Percentiles rank a stretch among this genome's conserved stretches.
phyloP scores from a whole-genome alignment of 106 monocot genomes.

The Phalaenopsis aphrodite region DNA sequence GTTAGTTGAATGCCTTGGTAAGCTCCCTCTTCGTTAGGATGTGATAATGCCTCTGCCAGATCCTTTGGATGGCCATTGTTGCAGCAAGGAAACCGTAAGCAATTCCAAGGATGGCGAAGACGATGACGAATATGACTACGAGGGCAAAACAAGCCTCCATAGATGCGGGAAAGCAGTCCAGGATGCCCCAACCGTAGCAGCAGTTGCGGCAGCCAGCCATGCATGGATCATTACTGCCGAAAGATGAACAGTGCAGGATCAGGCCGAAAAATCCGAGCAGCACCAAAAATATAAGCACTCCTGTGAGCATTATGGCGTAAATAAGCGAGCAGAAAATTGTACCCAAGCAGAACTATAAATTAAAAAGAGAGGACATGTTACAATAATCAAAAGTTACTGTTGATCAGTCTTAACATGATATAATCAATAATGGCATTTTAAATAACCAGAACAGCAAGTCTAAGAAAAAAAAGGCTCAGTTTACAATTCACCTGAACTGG shows the following conservation, averaged over 20 bases:
- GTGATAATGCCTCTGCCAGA: constrained; percentile 98
- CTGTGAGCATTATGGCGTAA: constrained; percentile 22
- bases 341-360: too few species aligned
- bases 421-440: too few species aligned
- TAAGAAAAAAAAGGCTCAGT: too few species aligned
- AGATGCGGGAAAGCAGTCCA: constrained; percentile 88
- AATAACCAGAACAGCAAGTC: too few species aligned
- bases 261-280: constrained; percentile 82
- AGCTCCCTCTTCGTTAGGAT: constrained; percentile 95
- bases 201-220: constrained; percentile 89
- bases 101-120: constrained; percentile 88
- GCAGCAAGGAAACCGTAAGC: constrained; percentile 86
- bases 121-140: constrained; percentile 69
- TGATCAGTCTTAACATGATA: too few species aligned
- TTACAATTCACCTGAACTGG: too few species aligned
- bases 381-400: too few species aligned
- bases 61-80: constrained; percentile 91
- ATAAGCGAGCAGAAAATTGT: too few species aligned
- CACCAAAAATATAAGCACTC: constrained; percentile 78
- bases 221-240: constrained; percentile 73
- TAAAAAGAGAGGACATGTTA: too few species aligned
- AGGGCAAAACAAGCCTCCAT: constrained; percentile 94
- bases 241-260: constrained; percentile 76
- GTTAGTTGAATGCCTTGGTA: constrained; percentile 50
- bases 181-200: constrained; percentile 92